Evolutionary conservation across 1,139 yeast species (phyloP).

Genomic region (Taiozyma sp.): DNA sequence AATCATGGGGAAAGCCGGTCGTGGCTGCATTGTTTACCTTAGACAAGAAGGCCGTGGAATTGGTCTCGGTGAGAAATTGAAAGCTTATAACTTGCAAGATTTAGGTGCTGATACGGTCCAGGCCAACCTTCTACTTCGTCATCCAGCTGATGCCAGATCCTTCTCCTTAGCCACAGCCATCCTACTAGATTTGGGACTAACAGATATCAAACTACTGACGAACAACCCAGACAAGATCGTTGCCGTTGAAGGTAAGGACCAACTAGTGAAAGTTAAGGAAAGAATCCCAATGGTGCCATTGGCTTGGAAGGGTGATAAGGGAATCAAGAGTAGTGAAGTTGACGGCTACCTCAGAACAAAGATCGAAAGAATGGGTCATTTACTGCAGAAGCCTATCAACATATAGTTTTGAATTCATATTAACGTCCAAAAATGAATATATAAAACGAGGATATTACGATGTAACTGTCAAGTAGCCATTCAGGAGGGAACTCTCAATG

Average conservation of each 20-base stretch:
- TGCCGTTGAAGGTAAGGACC: conserved; percentile 85
- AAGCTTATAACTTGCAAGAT: conserved; percentile 96
- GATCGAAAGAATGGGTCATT: conserved; percentile 96
- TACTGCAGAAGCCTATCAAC: conserved; percentile 55
- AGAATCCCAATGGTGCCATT: conserved; percentile 96
- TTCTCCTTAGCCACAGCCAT: conserved; percentile 94
- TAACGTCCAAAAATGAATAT: background rate
- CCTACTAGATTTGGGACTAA: conserved; percentile 73
- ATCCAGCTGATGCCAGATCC: conserved; percentile 95
- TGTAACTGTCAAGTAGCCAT: no score
- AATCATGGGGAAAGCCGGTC: conserved; percentile 79
- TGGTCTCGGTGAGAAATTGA: conserved; percentile 93
- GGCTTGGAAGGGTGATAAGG: conserved; percentile 71
- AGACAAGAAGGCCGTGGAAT: conserved; percentile 99
- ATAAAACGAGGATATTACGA: background rate
- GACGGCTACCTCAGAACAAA: conserved; percentile 92
- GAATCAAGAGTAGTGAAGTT: conserved; percentile 79
- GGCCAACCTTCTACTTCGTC: conserved; percentile 87
- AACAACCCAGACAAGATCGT: conserved; percentile 95
- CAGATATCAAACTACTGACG: conserved; percentile 73
- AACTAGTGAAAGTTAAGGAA: conserved; percentile 67
- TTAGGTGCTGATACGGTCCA: conserved; percentile 98
- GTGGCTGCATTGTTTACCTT: conserved; percentile 91
- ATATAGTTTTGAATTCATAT: conserved; percentile 4
- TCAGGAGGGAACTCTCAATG: no score